These are phyloP conservation scores for Amanita rubescens DNA, from an alignment of 768 basidiomycete species.

Conservation along the genomic window DNA sequence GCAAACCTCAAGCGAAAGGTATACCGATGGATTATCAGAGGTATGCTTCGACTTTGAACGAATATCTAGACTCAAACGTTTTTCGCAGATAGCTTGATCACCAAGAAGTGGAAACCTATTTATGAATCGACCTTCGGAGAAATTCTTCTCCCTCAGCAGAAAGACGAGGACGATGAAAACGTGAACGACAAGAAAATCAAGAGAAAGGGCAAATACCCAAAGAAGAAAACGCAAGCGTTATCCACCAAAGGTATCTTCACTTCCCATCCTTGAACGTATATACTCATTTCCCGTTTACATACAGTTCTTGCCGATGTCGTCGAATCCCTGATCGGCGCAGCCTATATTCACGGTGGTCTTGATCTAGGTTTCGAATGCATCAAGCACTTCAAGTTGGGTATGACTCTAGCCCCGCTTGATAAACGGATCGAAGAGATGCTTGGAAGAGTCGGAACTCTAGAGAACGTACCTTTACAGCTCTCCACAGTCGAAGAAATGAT, in stretches of 20 bases:
- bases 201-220: conserved; percentile 7
- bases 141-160: background rate
- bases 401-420: conserved; percentile 46
- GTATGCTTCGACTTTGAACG: conserved; percentile 18
- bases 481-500: conserved; percentile 55
- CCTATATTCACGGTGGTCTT: conserved; percentile 62
- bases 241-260: conserved; percentile 63
- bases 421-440: conserved; percentile 40
- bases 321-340: conserved; percentile 77
- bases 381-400: conserved; percentile 51
- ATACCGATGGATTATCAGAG: conserved; percentile 66
- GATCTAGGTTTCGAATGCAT: conserved; percentile 51
- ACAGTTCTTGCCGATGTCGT: conserved; percentile 74
- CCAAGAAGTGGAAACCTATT: conserved; percentile 44
- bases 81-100: conserved; percentile 34
- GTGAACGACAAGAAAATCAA: background rate
- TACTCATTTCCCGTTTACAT: background rate
- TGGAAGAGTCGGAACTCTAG: conserved; percentile 27
- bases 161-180: background rate
- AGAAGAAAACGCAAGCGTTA: conserved; percentile 31
- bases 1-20: conserved; percentile 44
- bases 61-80: background rate
- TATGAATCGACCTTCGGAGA: conserved; percentile 21
- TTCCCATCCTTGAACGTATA: background rate
- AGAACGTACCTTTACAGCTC: conserved; percentile 41